A percentile compares a stretch with the other conserved stretches of the same genome.
These are phyloP conservation scores for Glaciozyma martinii DNA, from an alignment of 768 basidiomycete genomes.

Conservation along the genomic window DNA sequence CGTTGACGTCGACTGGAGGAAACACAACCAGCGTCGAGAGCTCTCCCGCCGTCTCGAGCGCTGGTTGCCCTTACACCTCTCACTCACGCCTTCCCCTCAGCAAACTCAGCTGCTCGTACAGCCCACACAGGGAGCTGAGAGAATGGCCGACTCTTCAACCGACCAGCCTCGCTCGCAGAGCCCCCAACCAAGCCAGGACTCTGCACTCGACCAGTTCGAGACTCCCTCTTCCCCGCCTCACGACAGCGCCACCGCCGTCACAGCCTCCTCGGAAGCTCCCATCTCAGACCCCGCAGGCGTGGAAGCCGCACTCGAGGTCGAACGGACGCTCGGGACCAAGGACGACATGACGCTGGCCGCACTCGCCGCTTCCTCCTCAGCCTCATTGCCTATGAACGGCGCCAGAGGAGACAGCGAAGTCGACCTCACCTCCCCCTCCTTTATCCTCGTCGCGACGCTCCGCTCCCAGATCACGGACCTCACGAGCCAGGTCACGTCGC, in stretches of 20 bases:
- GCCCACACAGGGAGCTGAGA: background rate
- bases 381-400: background rate
- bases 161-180: too few relatives aligned
- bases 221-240: background rate
- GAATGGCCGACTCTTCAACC: too few relatives aligned
- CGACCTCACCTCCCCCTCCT: slow-evolving; percentile 60
- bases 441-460: slow-evolving; percentile 64
- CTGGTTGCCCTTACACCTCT: background rate
- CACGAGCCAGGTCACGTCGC: slow-evolving; percentile 76
- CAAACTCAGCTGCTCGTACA: background rate
- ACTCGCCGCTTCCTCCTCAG: slow-evolving; percentile 1
- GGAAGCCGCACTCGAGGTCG: background rate
- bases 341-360: slow-evolving; percentile 6
- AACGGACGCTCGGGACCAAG: background rate
- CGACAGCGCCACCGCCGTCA: background rate
- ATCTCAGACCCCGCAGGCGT: background rate
- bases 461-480: slow-evolving; percentile 75
- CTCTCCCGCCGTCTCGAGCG: background rate
- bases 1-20: too few relatives aligned
- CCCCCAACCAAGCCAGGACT: background rate
- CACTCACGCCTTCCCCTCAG: background rate
- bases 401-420: slow-evolving; percentile 35
- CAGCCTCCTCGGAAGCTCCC: background rate
- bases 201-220: background rate
- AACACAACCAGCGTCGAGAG: background rate